These are phyloP conservation scores for Ziziphus jujuba DNA, from an alignment of 306 rosid species.

Conservation along the genomic window DNA sequence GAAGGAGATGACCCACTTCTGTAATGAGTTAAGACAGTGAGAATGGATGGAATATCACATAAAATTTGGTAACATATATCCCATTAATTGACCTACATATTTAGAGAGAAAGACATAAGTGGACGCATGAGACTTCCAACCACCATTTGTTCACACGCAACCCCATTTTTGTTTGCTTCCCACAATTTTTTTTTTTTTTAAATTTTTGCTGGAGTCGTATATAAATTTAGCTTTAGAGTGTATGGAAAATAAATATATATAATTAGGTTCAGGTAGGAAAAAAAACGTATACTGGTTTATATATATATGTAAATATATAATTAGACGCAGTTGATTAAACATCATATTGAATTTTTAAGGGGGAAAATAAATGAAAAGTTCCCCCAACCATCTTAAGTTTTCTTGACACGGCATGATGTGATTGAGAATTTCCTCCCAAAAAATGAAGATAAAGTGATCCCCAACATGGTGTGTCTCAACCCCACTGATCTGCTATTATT, in stretches of 20 bases:
- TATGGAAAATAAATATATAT: too few species aligned
- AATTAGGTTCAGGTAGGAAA: too few species aligned
- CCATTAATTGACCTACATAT: constrained; percentile 14
- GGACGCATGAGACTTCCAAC: constrained; percentile 9
- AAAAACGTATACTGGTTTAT: neutral
- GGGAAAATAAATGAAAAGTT: neutral
- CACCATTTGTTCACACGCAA: constrained; percentile 4
- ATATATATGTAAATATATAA: too few species aligned
- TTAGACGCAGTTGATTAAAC: constrained; percentile 1
- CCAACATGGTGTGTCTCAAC: constrained; percentile 17
- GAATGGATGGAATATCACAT: constrained; percentile 28
- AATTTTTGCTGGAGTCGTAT: neutral
- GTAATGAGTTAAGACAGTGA: constrained; percentile 7
- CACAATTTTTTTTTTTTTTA: neutral
- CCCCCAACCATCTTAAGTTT: neutral
- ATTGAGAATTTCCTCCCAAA: neutral
- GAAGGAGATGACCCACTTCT: constrained; percentile 28
- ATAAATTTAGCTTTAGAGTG: neutral
- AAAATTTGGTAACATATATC: constrained; percentile 10
- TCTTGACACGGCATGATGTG: constrained; percentile 2
- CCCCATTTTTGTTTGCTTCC: constrained; percentile 8
- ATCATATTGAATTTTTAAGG: neutral
- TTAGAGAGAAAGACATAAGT: neutral
- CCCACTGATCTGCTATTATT: neutral
- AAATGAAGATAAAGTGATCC: constrained; percentile 2